These are phyloP conservation scores for Ustilago bromivora DNA, from an alignment of 1,284 basidiomycete species.

Conservation along the genomic window DNA sequence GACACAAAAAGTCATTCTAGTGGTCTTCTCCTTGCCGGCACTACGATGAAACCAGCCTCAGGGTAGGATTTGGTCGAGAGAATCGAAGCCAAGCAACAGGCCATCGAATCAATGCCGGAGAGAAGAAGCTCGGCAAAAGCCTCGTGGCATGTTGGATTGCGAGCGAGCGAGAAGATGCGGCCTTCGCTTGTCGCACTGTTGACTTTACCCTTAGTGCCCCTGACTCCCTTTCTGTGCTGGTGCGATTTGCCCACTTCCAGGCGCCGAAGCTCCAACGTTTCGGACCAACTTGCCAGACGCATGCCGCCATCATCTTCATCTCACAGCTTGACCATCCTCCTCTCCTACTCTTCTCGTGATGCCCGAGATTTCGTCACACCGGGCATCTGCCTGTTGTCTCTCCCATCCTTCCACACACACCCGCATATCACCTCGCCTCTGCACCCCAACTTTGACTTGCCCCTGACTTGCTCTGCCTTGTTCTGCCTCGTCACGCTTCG, in stretches of 20 bases:
- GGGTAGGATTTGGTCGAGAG: neutral
- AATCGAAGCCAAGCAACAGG: conserved; percentile 12
- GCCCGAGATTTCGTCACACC: conserved; percentile 18
- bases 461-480: neutral
- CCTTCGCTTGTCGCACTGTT: neutral
- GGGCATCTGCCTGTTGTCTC: neutral
- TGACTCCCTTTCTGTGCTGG: neutral
- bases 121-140: conserved; percentile 17
- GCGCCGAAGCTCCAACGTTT: neutral
- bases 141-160: conserved; percentile 18
- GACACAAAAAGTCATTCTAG: neutral
- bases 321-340: conserved; percentile 3
- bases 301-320: conserved; percentile 23
- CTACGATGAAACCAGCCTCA: neutral
- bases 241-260: neutral
- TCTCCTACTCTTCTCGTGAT: neutral
- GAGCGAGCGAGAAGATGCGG: conserved; percentile 5
- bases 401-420: neutral
- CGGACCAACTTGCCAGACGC: neutral
- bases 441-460: conserved; percentile 18
- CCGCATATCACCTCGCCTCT: conserved; percentile 15
- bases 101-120: conserved; percentile 11
- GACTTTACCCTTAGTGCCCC: neutral
- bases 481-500: neutral
- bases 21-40: neutral